Conservation (phyloP, 257 asterid genomes). For the Solanum etuberosum region DNA sequence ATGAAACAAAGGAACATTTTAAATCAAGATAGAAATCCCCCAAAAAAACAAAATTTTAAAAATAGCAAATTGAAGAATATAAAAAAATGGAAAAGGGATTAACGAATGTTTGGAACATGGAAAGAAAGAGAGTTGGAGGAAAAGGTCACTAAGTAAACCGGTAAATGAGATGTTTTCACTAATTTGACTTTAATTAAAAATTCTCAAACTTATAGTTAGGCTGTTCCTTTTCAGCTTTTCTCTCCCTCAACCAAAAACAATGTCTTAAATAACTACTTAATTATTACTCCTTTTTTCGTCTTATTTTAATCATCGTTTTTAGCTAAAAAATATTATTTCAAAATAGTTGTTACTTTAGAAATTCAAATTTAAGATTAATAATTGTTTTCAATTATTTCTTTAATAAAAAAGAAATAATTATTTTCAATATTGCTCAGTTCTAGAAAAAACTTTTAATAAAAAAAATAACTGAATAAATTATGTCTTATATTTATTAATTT, state of each 20-base stretch:
- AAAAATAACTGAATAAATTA: not conserved
- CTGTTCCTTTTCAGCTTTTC: not conserved
- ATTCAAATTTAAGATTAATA: not conserved
- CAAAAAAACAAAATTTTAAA: not conserved
- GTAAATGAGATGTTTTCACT: not conserved
- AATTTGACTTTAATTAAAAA: not conserved
- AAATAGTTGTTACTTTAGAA: not conserved
- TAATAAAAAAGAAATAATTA: not conserved
- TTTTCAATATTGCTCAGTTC: not conserved
- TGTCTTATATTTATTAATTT: not conserved
- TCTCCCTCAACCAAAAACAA: not conserved
- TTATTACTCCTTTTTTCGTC: not conserved
- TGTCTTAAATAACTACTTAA: not conserved
- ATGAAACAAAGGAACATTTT: not conserved
- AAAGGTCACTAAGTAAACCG: not conserved
- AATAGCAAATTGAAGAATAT: not conserved
- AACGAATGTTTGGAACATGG: not conserved
- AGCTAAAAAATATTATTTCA: not conserved
- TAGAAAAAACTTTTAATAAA: not conserved
- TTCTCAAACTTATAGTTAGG: not conserved
- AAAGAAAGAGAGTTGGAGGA: not conserved
- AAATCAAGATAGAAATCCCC: not conserved
- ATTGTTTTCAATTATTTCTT: not conserved
- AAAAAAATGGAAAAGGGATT: not conserved
- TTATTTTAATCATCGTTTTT: not conserved